Percentiles rank a stretch among this genome's conserved stretches.
phyloP scores from a whole-genome alignment of 805 yeast species.

The Komagataella phaffii region DNA sequence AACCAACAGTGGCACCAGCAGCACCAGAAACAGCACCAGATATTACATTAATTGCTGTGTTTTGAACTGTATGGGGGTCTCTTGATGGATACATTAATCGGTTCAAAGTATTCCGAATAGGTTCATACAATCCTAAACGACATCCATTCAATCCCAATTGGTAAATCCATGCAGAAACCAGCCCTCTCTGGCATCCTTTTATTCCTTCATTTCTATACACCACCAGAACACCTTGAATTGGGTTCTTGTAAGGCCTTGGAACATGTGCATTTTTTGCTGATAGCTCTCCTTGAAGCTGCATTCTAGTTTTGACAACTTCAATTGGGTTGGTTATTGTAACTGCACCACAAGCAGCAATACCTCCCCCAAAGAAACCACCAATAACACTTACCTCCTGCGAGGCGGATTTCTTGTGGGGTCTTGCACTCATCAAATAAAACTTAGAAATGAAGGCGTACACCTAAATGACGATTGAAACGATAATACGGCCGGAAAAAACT shows the following conservation, averaged over 20 bases:
- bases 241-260: slow-evolving; percentile 57
- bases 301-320: slow-evolving; percentile 86
- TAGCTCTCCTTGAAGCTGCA: slow-evolving; percentile 95
- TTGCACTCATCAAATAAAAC: background rate
- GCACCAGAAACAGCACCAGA: slow-evolving; percentile 81
- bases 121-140: slow-evolving; percentile 89
- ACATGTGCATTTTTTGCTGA: slow-evolving; percentile 34
- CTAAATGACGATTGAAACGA: background rate
- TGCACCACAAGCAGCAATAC: slow-evolving; percentile 93
- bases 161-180: slow-evolving; percentile 78
- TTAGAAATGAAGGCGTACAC: slow-evolving; percentile 4
- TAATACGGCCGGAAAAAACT: background rate
- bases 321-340: slow-evolving; percentile 95
- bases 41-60: slow-evolving; percentile 46
- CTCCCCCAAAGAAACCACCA: slow-evolving; percentile 86
- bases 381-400: slow-evolving; percentile 48
- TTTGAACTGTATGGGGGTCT: slow-evolving; percentile 36
- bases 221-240: slow-evolving; percentile 67
- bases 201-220: slow-evolving; percentile 77
- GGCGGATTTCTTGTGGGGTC: slow-evolving; percentile 21
- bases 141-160: slow-evolving; percentile 91
- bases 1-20: slow-evolving; percentile 80
- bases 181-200: slow-evolving; percentile 80
- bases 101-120: slow-evolving; percentile 53
- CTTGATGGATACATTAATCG: slow-evolving; percentile 33